A percentile compares a stretch with the other conserved stretches of the same genome.
Conservation (phyloP, 768 basidiomycete species). For the Lactifluus pinguis region DNA sequence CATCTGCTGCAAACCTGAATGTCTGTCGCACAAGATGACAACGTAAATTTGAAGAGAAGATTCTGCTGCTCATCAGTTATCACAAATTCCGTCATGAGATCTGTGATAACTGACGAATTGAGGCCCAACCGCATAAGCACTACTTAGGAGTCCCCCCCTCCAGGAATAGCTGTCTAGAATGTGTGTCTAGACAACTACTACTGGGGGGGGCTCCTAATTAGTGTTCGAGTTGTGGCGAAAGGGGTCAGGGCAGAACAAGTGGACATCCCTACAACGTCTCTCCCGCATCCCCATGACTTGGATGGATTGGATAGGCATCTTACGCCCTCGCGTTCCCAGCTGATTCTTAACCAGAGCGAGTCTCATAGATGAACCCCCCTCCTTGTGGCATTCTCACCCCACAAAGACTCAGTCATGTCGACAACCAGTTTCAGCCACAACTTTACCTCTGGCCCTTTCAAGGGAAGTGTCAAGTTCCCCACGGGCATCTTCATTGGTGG, state of each 20-base stretch:
- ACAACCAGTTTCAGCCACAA: constrained; percentile 33
- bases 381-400: background rate
- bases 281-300: background rate
- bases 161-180: too few relatives aligned
- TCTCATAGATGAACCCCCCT: background rate
- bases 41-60: too few relatives aligned
- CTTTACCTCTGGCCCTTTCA: constrained; percentile 48
- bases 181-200: too few relatives aligned
- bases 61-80: too few relatives aligned
- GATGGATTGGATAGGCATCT: background rate
- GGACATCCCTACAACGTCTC: background rate
- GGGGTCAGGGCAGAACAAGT: background rate
- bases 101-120: background rate
- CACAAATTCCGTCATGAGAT: too few relatives aligned
- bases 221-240: background rate
- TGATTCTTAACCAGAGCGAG: constrained; percentile 50
- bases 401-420: constrained; percentile 23
- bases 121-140: too few relatives aligned
- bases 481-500: constrained; percentile 70
- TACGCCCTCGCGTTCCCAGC: constrained; percentile 15
- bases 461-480: constrained; percentile 45
- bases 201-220: too few relatives aligned
- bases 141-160: too few relatives aligned
- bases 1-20: too few relatives aligned
- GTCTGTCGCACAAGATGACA: too few relatives aligned